phyloP scores from a whole-genome alignment of 1,139 yeast genomes.

The Taiozyma onychis region DNA sequence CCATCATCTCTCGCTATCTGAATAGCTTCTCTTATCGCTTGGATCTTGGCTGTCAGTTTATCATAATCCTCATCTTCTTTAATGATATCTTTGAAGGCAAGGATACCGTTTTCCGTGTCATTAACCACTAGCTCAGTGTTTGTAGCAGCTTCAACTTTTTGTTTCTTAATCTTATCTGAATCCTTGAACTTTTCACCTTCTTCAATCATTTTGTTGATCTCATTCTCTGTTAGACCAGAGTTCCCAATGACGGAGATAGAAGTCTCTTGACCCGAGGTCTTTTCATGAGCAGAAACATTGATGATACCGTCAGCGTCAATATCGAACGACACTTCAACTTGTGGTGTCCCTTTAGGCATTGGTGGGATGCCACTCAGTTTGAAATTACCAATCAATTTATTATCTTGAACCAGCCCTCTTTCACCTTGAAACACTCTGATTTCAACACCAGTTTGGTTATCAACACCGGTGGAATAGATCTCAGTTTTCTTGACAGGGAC shows the following conservation, averaged over 20 bases:
- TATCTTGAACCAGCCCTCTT: slow-evolving; percentile 65
- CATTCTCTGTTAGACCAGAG: slow-evolving; percentile 61
- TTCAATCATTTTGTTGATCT: slow-evolving; percentile 48
- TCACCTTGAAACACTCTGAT: slow-evolving; percentile 78
- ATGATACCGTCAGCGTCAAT: slow-evolving; percentile 83
- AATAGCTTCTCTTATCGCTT: slow-evolving; percentile 38
- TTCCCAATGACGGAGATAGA: slow-evolving; percentile 70
- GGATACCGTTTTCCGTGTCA: slow-evolving; percentile 47
- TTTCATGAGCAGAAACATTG: slow-evolving; percentile 66
- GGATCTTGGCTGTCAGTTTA: slow-evolving; percentile 30
- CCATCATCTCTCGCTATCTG: slow-evolving; percentile 27
- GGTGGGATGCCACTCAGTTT: slow-evolving; percentile 62
- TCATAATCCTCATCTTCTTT: slow-evolving; percentile 34
- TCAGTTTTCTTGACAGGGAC: slow-evolving; percentile 71
- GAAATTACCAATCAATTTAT: slow-evolving; percentile 68
- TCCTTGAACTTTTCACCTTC: slow-evolving; percentile 33
- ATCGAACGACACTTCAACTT: slow-evolving; percentile 66
- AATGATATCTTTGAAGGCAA: slow-evolving; percentile 34
- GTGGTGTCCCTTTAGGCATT: slow-evolving; percentile 73
- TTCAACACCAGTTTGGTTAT: slow-evolving; percentile 77
- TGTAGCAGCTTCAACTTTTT: slow-evolving; percentile 29
- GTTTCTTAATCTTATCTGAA: slow-evolving; percentile 18
- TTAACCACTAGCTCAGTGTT: slow-evolving; percentile 51
- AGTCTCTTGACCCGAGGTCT: slow-evolving; percentile 46
- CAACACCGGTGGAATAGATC: slow-evolving; percentile 78